Base-by-base conservation (phyloP, 805 yeast species). In the Monosporozyma yasuniensis region DNA sequence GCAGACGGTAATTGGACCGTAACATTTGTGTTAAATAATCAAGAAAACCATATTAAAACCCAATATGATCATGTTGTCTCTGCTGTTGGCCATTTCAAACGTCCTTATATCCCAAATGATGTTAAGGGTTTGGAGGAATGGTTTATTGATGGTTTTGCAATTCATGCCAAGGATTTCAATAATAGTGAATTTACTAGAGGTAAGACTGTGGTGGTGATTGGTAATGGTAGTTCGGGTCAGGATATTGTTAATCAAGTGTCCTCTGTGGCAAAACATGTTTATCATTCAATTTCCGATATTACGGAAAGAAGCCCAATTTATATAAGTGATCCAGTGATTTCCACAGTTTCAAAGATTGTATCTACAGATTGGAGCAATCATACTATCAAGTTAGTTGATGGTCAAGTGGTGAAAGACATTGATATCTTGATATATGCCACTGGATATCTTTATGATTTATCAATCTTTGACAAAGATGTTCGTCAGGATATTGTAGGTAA, bases 261-360 rank as follows among this genome's bases (percentile, higher is more conserved):
- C 3, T 53, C 64, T 61, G 50, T 58, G 48, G 56, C 72, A 52
- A 52, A 60, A 38, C 54, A 57, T 47, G 62, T 61, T 1, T 62
- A 56, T 49, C 59, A 87, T 56, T 79, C 87, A 48, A 74, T 95
- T 44, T 81, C 79, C 54, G 82, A 75, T 23, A 22, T 43, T 6
- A 21, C 14, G 4, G 23, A 47, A 27, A 19, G 27, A 21, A 39
- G 27, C 9, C 42, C 42, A 10, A 37, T 46, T n/a, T 41, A 27
- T 22, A 44, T 43, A 18, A 23, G 35, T 6, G 46, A 47, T 27
- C 50, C 52, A 23, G 46, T 47, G 18, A 47, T 52, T 4, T 48
- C 54, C 12, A 51, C 53, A 8, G 52, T 64, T 3, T 68, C 72
- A 0, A 56, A 59, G 39, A 68, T 75, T 16, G 54, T 56, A 11